Percentiles rank a stretch among this genome's conserved stretches.
Conservation (phyloP, 441 rosid species). For the Corymbia calophylla region DNA sequence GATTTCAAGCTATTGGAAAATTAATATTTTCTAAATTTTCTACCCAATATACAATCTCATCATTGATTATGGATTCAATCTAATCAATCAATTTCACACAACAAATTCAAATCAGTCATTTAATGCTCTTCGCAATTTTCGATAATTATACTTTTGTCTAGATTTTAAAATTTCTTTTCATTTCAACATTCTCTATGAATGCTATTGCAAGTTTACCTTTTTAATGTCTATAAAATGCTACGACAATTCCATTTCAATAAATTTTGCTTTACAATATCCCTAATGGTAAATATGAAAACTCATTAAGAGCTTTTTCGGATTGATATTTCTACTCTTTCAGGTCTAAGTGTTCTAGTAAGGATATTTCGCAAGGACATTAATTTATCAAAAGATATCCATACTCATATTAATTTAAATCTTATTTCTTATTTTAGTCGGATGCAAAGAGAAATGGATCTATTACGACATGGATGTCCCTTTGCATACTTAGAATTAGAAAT, state of each 20-base stretch:
- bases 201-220: neutral
- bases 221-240: neutral
- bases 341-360: neutral
- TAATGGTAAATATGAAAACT: neutral
- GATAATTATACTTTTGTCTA: neutral
- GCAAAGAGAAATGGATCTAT: neutral
- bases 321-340: neutral
- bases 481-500: neutral
- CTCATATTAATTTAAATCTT: neutral
- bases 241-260: neutral
- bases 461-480: neutral
- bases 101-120: neutral
- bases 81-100: rapidly evolving
- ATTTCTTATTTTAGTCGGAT: neutral
- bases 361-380: neutral
- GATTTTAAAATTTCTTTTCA: neutral
- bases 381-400: neutral
- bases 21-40: neutral
- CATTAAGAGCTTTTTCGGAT: neutral
- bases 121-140: neutral
- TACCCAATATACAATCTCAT: neutral
- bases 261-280: neutral
- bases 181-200: neutral
- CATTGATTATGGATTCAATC: neutral
- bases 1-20: neutral